These are phyloP conservation scores for Colletotrichum sidae DNA, from an alignment of 2,329 filamentous ascomycete genomes.

Conservation along the genomic window DNA sequence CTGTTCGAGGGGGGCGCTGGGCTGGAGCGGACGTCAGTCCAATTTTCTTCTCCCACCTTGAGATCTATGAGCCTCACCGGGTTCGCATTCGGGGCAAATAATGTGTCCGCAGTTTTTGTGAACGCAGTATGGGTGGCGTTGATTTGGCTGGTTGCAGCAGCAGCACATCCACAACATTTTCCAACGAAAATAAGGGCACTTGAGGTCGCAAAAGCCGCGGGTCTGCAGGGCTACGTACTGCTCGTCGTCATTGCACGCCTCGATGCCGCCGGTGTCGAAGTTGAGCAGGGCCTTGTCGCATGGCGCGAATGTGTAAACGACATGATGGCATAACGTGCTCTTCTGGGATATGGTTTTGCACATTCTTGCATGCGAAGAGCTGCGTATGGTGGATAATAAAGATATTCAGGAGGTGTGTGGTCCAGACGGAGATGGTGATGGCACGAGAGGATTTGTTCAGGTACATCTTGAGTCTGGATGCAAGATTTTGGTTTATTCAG, in stretches of 20 bases:
- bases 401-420: background rate
- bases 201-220: background rate
- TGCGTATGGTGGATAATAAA: background rate
- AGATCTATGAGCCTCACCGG: constrained; percentile 2
- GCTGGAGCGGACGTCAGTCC: background rate
- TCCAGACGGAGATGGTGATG: background rate
- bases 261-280: background rate
- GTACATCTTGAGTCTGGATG: no score
- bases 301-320: rapidly evolving
- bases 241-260: background rate
- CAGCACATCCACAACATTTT: constrained; percentile 17
- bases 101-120: background rate
- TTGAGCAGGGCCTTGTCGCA: background rate
- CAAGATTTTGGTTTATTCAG: no score
- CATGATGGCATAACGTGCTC: constrained; percentile 1
- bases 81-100: constrained; percentile 1
- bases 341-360: no score
- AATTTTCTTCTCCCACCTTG: background rate
- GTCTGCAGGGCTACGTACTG: background rate
- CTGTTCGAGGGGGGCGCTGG: background rate
- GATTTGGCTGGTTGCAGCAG: constrained; percentile 2
- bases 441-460: no score
- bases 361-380: background rate
- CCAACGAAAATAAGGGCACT: constrained; percentile 2
- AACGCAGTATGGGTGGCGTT: background rate